These are phyloP conservation scores for Meredithiella fracta DNA, from an alignment of 2,329 filamentous ascomycete genomes.

Conservation along the genomic window DNA sequence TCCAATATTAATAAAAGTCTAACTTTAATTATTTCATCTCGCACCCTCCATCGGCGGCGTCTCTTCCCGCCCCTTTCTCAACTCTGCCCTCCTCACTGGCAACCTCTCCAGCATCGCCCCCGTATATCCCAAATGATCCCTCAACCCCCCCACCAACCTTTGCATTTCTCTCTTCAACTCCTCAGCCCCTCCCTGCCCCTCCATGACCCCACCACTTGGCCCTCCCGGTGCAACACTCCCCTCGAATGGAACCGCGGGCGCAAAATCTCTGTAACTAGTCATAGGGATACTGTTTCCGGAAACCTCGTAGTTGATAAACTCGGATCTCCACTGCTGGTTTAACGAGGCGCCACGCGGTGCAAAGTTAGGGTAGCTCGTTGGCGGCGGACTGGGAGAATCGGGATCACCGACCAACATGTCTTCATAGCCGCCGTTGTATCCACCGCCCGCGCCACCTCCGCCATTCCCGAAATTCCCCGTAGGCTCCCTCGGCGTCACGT, in stretches of 20 bases:
- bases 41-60: neutral
- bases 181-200: conserved; percentile 9
- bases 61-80: conserved; percentile 11
- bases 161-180: conserved; percentile 14
- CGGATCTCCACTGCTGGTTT: neutral
- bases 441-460: neutral
- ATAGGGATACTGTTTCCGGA: conserved; percentile 2
- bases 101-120: conserved; percentile 13
- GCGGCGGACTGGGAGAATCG: conserved; percentile 9
- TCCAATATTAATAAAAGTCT: too few relatives aligned
- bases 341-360: conserved; percentile 9
- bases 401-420: conserved; percentile 1
- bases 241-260: conserved; percentile 10
- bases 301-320: neutral
- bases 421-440: conserved; percentile 13
- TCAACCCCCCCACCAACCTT: conserved; percentile 10
- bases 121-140: conserved; percentile 13
- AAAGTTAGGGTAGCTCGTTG: neutral
- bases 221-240: conserved; percentile 8
- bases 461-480: neutral
- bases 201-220: conserved; percentile 10
- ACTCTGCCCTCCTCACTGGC: conserved; percentile 11
- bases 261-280: conserved; percentile 8
- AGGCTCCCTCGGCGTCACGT: neutral
- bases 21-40: neutral